Conservation (phyloP, 169 alveolate species). For the Babesia gibsoni region DNA sequence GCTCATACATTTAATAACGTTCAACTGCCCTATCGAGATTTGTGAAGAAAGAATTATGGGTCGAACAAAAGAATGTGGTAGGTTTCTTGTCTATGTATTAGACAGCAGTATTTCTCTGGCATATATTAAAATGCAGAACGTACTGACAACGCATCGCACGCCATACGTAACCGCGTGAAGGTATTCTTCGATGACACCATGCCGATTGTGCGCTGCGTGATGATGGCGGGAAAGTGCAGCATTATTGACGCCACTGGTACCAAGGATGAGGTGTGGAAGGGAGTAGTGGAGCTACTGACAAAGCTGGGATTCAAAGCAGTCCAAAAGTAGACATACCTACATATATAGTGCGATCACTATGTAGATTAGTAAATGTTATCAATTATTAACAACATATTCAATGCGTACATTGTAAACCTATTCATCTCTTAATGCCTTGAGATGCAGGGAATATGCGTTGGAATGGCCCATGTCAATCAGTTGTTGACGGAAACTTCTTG, state of each 20-base stretch:
- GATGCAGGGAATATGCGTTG: conserved; percentile 56
- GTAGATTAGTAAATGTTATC: neutral
- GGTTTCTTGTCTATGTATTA: neutral
- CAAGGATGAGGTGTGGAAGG: conserved; percentile 78
- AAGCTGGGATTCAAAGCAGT: conserved; percentile 31
- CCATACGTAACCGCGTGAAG: conserved; percentile 87
- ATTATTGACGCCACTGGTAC: conserved; percentile 73
- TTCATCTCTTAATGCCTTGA: conserved; percentile 62
- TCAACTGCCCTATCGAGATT: conserved; percentile 66
- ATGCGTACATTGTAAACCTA: too few relatives aligned
- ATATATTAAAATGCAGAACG: conserved; percentile 79
- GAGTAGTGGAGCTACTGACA: neutral
- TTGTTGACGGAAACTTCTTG: conserved; percentile 31
- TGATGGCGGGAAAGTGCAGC: conserved; percentile 76
- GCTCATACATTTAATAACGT: conserved; percentile 58
- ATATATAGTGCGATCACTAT: neutral
- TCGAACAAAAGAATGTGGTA: conserved; percentile 66
- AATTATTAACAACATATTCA: neutral
- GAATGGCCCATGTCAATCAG: conserved; percentile 54
- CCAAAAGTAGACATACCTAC: neutral
- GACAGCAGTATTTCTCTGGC: neutral
- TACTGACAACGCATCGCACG: conserved; percentile 92
- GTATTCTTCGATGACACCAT: conserved; percentile 88
- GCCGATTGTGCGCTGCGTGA: conserved; percentile 87
- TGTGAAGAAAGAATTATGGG: conserved; percentile 60